A percentile compares a stretch with the other conserved stretches of the same genome.
Conservation (phyloP, 345 rosid genomes). For the Hirschfeldia incana region DNA sequence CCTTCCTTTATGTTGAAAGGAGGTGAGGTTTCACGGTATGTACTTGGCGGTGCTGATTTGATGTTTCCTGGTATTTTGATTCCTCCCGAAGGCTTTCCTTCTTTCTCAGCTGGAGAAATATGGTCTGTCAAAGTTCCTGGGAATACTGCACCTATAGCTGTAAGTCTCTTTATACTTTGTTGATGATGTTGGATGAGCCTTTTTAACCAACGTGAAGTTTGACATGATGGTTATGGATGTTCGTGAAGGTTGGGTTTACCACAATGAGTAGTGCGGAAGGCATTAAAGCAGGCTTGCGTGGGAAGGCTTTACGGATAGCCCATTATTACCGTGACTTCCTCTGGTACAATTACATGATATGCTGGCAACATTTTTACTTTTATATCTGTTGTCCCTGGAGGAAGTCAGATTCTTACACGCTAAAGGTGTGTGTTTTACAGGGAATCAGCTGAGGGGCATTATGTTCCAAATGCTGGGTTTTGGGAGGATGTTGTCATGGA, state of each 20-base stretch:
- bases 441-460: slow-evolving; percentile 74
- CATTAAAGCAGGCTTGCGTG: slow-evolving; percentile 83
- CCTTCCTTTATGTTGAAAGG: slow-evolving; percentile 83
- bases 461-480: slow-evolving; percentile 86
- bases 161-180: slow-evolving; percentile 37
- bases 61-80: slow-evolving; percentile 92
- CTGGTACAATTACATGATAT: slow-evolving; percentile 50
- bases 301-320: slow-evolving; percentile 83
- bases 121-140: slow-evolving; percentile 98
- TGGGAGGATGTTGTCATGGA: slow-evolving; percentile 73
- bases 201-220: neutral
- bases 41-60: slow-evolving; percentile 97
- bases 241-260: slow-evolving; percentile 79
- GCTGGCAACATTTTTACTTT: neutral
- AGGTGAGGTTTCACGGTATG: slow-evolving; percentile 84
- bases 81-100: slow-evolving; percentile 65
- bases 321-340: slow-evolving; percentile 84
- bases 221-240: slow-evolving; percentile 25
- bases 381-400: neutral
- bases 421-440: slow-evolving; percentile 47
- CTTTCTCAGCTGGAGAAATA: slow-evolving; percentile 73
- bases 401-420: slow-evolving; percentile 26
- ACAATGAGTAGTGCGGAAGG: slow-evolving; percentile 83
- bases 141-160: slow-evolving; percentile 86
- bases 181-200: neutral